phyloP scores from a whole-genome alignment of 139 green algal genomes.

The Spirogloea muscicola region DNA sequence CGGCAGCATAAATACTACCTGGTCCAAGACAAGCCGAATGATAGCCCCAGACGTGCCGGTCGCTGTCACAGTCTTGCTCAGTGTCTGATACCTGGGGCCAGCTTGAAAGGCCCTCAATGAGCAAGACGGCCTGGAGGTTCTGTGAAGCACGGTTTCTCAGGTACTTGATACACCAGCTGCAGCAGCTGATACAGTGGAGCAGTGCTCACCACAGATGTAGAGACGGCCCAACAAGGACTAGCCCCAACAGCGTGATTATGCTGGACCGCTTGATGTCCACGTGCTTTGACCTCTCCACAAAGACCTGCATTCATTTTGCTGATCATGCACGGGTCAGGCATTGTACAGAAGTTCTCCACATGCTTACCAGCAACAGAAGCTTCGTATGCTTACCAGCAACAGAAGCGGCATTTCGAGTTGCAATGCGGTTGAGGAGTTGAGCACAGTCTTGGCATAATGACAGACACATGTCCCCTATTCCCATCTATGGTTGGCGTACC shows the following conservation, averaged over 20 bases:
- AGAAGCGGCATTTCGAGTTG: too few relatives aligned
- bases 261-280: too few relatives aligned
- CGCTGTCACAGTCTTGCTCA: not conserved
- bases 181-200: not conserved
- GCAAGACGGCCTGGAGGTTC: not conserved
- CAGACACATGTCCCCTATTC: too few relatives aligned
- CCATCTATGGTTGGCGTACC: not conserved
- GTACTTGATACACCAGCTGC: not conserved
- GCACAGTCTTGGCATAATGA: too few relatives aligned
- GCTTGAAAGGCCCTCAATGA: not conserved
- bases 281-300: too few relatives aligned
- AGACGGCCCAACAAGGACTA: conserved; percentile 21
- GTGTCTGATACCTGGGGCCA: conserved; percentile 3
- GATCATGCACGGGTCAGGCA: too few relatives aligned
- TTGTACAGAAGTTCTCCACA: too few relatives aligned
- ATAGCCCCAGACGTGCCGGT: conserved; percentile 3
- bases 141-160: not conserved
- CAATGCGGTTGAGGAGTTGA: too few relatives aligned
- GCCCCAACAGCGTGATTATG: conserved; percentile 22
- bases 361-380: too few relatives aligned
- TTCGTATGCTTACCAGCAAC: too few relatives aligned
- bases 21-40: conserved; percentile 4
- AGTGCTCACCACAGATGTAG: conserved; percentile 14
- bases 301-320: too few relatives aligned
- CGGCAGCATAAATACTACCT: too few relatives aligned